Percentiles rank a stretch among this genome's conserved stretches.
Evolutionary conservation across 1,139 yeast species (phyloP).

Genomic region (Pichia sorboxylosa): DNA sequence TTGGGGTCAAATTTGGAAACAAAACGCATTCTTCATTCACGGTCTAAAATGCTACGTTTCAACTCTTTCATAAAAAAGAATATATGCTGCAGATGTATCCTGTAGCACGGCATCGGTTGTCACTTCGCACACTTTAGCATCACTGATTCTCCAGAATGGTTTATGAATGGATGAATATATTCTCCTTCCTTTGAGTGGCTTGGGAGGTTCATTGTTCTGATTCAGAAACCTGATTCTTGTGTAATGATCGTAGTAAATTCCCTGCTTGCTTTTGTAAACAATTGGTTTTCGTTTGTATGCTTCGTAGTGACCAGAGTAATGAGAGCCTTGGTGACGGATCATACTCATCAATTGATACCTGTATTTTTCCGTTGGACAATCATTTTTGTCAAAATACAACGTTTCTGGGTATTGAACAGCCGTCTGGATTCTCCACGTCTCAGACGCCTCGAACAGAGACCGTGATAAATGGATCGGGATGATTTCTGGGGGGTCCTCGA

Average conservation of each 20-base stretch:
- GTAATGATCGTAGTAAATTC: conserved; percentile 1
- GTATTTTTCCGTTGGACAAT: conserved; percentile 16
- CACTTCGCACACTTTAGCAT: conserved; percentile 56
- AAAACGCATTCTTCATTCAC: too few species aligned
- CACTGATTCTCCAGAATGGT: conserved; percentile 86
- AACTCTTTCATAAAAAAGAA: conserved; percentile 84
- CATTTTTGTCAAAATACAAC: conserved; percentile 27
- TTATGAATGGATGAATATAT: conserved; percentile 41
- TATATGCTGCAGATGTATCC: conserved; percentile 67
- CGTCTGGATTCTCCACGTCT: conserved; percentile 66
- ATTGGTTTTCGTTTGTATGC: conserved; percentile 64
- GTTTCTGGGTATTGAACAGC: conserved; percentile 40
- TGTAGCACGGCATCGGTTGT: conserved; percentile 46
- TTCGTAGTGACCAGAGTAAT: conserved; percentile 82
- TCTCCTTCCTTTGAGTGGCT: conserved; percentile 30
- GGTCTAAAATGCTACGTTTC: too few species aligned
- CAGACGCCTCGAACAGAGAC: conserved; percentile 64
- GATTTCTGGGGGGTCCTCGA: conserved; percentile 51
- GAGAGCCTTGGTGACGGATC: conserved; percentile 81
- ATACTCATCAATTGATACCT: conserved; percentile 54
- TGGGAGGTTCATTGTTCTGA: background rate
- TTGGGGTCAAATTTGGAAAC: too few species aligned
- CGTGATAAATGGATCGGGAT: conserved; percentile 73
- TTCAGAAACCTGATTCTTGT: background rate
- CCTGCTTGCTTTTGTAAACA: conserved; percentile 30